A percentile compares a stretch with the other conserved stretches of the same genome.
phyloP scores from a whole-genome alignment of 352 stramenopile species.

The Pythium coloratum region DNA sequence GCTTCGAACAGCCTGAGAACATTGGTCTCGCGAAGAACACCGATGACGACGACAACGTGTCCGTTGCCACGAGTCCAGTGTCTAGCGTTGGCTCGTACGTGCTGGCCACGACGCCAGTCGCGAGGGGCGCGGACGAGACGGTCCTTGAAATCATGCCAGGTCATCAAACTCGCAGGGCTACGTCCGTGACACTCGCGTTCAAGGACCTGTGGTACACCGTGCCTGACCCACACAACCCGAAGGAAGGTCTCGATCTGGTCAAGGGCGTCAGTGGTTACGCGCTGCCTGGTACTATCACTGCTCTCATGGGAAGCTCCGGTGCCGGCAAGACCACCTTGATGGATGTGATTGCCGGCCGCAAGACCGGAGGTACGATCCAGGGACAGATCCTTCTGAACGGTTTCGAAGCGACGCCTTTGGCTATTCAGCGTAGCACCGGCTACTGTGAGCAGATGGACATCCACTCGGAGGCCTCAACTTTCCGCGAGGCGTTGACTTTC shows the following conservation, averaged over 20 bases:
- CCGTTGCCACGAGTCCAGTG: background rate
- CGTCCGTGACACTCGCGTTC: slow-evolving; percentile 33
- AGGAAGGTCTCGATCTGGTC: slow-evolving; percentile 59
- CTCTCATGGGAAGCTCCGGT: slow-evolving; percentile 21
- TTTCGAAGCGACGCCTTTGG: background rate
- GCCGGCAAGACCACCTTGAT: slow-evolving; percentile 45
- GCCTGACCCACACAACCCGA: slow-evolving; percentile 33
- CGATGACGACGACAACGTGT: background rate
- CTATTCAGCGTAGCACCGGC: background rate
- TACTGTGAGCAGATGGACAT: slow-evolving; percentile 6
- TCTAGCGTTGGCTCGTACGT: background rate
- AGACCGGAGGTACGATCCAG: background rate
- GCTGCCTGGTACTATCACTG: slow-evolving; percentile 20
- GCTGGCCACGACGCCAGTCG: background rate
- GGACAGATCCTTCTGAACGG: background rate
- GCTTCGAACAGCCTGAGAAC: slow-evolving; percentile 14
- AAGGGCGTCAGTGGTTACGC: slow-evolving; percentile 31
- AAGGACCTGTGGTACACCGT: slow-evolving; percentile 41
- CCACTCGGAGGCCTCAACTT: background rate
- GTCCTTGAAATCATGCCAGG: background rate
- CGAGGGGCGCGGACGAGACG: background rate
- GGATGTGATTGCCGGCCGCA: slow-evolving; percentile 33
- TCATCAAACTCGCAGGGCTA: background rate
- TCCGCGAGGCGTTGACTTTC: slow-evolving; percentile 48
- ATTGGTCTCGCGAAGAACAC: slow-evolving; percentile 4